Evolutionary conservation across 164 flowering plant genomes (phyloP).

Genomic region (Paratinospora sagittata): DNA sequence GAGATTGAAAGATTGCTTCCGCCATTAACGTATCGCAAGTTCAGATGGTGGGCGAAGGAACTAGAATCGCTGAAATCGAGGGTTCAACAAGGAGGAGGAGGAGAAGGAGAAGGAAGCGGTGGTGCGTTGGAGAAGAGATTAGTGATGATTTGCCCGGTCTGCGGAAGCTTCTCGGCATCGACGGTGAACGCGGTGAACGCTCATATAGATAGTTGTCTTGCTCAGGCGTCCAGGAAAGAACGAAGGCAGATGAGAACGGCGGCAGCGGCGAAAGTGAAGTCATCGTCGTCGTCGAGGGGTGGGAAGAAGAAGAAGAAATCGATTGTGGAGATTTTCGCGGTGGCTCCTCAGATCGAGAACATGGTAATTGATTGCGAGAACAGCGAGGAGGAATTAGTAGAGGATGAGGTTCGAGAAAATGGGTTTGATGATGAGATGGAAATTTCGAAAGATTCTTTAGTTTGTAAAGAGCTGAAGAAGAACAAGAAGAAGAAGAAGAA

Average conservation of each 20-base stretch:
- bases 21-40: conserved; percentile 41
- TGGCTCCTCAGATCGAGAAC: conserved; percentile 38
- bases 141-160: conserved; percentile 42
- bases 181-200: conserved; percentile 35
- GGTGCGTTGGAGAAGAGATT: not conserved
- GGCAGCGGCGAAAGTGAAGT: conserved; percentile 12
- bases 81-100: not conserved
- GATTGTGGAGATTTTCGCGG: conserved; percentile 55
- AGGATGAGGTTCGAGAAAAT: not conserved
- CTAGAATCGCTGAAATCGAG: conserved; percentile 12
- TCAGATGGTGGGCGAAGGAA: conserved; percentile 55
- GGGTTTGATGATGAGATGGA: not conserved
- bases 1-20: conserved; percentile 29
- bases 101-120: not conserved
- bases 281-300: not conserved
- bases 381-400: not conserved
- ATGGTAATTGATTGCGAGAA: conserved; percentile 8
- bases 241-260: conserved; percentile 8
- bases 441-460: not conserved
- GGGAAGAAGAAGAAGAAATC: conserved; percentile 48
- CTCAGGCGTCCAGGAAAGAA: conserved; percentile 21
- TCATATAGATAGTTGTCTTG: conserved; percentile 31
- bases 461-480: not conserved
- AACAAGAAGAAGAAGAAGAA: not conserved
- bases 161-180: conserved; percentile 27